Evolutionary conservation across 2,329 filamentous ascomycete species (phyloP).

Genomic region (Aspergillus felis): DNA sequence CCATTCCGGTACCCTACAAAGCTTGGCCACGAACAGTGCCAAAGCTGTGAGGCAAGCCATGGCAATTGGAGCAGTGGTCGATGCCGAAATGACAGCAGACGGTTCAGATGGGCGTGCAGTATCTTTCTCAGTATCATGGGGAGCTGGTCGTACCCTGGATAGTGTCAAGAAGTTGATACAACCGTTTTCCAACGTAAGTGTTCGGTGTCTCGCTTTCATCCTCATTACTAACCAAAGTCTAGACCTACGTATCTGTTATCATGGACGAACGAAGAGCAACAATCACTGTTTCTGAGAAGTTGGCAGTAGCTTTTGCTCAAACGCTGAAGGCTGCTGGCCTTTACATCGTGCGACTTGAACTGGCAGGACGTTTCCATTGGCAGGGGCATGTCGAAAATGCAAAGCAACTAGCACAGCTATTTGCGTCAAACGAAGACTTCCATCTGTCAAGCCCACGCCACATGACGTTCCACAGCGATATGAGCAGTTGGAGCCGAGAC

Average conservation of each 20-base stretch:
- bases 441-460: constrained; percentile 31
- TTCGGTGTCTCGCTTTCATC: neutral
- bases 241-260: constrained; percentile 37
- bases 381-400: constrained; percentile 10
- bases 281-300: constrained; percentile 24
- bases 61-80: constrained; percentile 37
- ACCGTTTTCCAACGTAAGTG: neutral
- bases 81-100: constrained; percentile 31
- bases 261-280: constrained; percentile 38
- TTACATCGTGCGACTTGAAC: constrained; percentile 24
- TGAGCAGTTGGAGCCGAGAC: constrained; percentile 12
- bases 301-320: constrained; percentile 11
- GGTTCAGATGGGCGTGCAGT: constrained; percentile 15
- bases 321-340: constrained; percentile 16
- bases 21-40: constrained; percentile 30
- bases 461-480: constrained; percentile 21
- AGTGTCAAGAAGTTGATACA: neutral
- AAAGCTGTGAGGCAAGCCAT: constrained; percentile 38
- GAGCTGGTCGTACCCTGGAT: no score
- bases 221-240: no score
- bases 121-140: neutral
- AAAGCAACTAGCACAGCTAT: constrained; percentile 18
- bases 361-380: constrained; percentile 34
- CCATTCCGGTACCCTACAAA: constrained; percentile 21
- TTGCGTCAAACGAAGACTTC: constrained; percentile 25